Evolutionary conservation across 225 moss, liverwort and hornwort species (phyloP).

Genomic region (Thuidium tamariscinum): DNA sequence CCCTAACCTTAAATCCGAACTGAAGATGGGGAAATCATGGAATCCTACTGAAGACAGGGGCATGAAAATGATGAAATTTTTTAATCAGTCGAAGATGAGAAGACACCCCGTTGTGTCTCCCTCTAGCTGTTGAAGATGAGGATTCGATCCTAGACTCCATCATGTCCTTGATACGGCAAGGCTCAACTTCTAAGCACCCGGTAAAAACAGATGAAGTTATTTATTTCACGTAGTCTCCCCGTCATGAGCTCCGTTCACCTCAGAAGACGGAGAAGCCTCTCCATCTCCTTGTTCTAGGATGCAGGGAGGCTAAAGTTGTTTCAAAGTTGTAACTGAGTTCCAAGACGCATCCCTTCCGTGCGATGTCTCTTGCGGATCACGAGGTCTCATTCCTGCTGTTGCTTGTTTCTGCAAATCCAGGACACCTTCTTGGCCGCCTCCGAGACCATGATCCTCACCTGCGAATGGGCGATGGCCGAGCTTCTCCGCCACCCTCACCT

Average conservation of each 20-base stretch:
- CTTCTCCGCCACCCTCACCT: too few relatives aligned
- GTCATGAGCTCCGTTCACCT: neutral
- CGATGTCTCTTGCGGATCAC: too few relatives aligned
- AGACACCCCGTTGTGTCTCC: neutral
- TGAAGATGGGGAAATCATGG: neutral
- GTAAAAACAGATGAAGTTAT: neutral
- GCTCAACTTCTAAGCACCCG: neutral
- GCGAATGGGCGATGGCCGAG: too few relatives aligned
- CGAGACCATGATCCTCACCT: too few relatives aligned
- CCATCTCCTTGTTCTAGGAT: neutral
- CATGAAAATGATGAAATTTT: neutral
- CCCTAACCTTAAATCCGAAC: neutral
- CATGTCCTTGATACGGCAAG: neutral
- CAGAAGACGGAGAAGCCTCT: neutral
- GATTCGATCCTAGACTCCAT: neutral
- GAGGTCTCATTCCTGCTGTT: too few relatives aligned
- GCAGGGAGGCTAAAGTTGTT: neutral
- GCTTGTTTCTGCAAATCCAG: too few relatives aligned
- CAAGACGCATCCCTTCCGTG: too few relatives aligned
- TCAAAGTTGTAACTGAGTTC: too few relatives aligned
- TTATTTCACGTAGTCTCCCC: neutral
- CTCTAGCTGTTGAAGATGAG: neutral
- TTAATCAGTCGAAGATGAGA: neutral
- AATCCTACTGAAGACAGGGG: neutral
- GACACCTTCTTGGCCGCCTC: too few relatives aligned